Conservation (phyloP, 1,284 basidiomycete species). For the Microstroma glucosiphilum region DNA sequence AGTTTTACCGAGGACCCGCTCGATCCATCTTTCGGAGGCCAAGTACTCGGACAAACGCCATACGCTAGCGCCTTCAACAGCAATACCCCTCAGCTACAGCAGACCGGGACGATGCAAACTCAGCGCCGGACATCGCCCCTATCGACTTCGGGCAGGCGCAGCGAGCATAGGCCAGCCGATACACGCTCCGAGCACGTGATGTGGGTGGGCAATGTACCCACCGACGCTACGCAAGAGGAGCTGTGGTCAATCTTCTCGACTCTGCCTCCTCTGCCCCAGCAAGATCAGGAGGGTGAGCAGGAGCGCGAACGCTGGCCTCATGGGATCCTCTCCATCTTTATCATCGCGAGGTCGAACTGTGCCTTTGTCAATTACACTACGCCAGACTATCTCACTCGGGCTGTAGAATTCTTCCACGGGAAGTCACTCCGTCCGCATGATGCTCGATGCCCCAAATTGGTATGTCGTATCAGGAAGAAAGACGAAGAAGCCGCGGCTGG, state of each 20-base stretch:
- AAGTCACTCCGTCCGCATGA: slow-evolving; percentile 63
- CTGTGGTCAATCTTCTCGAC: slow-evolving; percentile 72
- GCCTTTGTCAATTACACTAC: slow-evolving; percentile 83
- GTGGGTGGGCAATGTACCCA: slow-evolving; percentile 86
- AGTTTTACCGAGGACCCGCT: too few species aligned
- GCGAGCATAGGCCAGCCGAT: background rate
- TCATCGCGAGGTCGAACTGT: slow-evolving; percentile 85
- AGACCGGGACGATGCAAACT: too few species aligned
- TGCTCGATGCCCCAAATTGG: slow-evolving; percentile 67
- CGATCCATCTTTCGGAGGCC: too few species aligned
- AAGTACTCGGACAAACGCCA: too few species aligned
- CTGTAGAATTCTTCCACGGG: slow-evolving; percentile 69
- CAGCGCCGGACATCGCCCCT: too few species aligned
- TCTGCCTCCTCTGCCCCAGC: slow-evolving; percentile 6
- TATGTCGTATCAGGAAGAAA: slow-evolving; percentile 74
- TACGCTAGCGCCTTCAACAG: too few species aligned
- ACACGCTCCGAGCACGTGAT: slow-evolving; percentile 86
- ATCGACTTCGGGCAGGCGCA: too few species aligned
- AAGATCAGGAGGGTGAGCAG: background rate
- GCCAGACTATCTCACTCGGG: slow-evolving; percentile 61
- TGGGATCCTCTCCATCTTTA: slow-evolving; percentile 79
- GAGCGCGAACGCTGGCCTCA: slow-evolving; percentile 24
- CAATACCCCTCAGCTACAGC: too few species aligned
- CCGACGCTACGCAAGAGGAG: slow-evolving; percentile 76
- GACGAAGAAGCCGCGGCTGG: slow-evolving; percentile 84